Evolutionary conservation across 139 green algal species (phyloP), one percentile per base, ranked within the genome.

Genomic region (Chlamydomonas eustigma): DNA sequence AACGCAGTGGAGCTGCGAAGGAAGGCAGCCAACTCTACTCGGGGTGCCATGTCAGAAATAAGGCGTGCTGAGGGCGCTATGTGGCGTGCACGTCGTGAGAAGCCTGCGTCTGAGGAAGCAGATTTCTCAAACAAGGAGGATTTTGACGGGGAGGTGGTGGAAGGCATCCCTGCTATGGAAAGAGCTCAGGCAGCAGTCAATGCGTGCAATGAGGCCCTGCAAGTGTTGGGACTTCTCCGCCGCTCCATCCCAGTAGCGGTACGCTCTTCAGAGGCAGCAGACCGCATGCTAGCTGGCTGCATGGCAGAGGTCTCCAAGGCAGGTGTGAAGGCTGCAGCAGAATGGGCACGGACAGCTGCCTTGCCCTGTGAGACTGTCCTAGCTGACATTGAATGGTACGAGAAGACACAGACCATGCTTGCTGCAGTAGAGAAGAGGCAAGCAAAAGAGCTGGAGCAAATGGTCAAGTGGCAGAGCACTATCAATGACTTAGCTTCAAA

Each of bases 261-360:
- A 6, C 52, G 52, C 12, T 68, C 52, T 25, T 25, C 52, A 8
- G 52, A 68, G 52, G 52, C 52, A 35, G 52, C 52, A 28, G 52
- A 68, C 6, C 52, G 52, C 52, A 68, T 68, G 52, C 52, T 68
- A 5, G 6, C 22, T 8, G 52, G 12, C n/a, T 68, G 52, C 52
- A 22, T 35, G 6, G 52, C 52, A 4, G 12, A 31, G 12, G 52
- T 68, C n/a, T 25, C 52, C 52, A 31, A 25, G n/a, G 6, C 52
- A 37, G 52, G 12, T 4, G 52, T 31, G n/a, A 25, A 31, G 4
- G 52, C 52, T 8, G 52, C 52, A 25, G 52, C 52, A 6, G 52
- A 68, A 28, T 68, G 52, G 52, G 52, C 12, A 22, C 52, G 52
- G n/a, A 68, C 52, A 8, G 52, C 52, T 37, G 52, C 52, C n/a